Evolutionary conservation across 2,329 filamentous ascomycete genomes (phyloP).

Genomic region (Zasmidium cellare): DNA sequence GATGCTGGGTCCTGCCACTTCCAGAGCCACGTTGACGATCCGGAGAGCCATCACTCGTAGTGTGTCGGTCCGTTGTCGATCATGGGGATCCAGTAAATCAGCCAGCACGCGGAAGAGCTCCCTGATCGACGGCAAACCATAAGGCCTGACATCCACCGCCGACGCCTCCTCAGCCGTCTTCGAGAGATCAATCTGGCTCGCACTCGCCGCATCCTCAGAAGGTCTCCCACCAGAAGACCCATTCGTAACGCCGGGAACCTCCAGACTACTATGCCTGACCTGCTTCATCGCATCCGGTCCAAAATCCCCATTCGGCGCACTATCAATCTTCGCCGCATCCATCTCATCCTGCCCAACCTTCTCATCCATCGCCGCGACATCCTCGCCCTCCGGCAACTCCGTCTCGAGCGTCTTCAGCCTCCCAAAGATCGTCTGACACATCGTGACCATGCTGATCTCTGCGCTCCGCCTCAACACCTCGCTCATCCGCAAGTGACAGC

Average conservation of each 20-base stretch:
- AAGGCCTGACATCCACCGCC: slow-evolving; percentile 70
- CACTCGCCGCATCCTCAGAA: slow-evolving; percentile 40
- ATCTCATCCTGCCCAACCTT: slow-evolving; percentile 64
- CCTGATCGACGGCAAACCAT: slow-evolving; percentile 89
- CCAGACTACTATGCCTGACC: slow-evolving; percentile 63
- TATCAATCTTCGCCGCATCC: slow-evolving; percentile 81
- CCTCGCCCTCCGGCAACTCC: slow-evolving; percentile 59
- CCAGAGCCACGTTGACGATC: slow-evolving; percentile 94
- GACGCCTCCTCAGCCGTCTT: slow-evolving; percentile 41
- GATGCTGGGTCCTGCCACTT: slow-evolving; percentile 94
- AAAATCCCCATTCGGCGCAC: slow-evolving; percentile 47
- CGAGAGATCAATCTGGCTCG: slow-evolving; percentile 46
- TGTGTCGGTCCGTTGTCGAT: slow-evolving; percentile 86
- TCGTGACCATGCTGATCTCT: slow-evolving; percentile 95
- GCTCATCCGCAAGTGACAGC: slow-evolving; percentile 88
- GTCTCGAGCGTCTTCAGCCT: slow-evolving; percentile 84
- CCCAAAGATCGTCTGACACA: slow-evolving; percentile 98
- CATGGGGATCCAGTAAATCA: slow-evolving; percentile 89
- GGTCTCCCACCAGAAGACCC: slow-evolving; percentile 32
- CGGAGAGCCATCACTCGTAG: slow-evolving; percentile 97
- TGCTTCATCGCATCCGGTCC: slow-evolving; percentile 44
- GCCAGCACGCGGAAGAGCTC: slow-evolving; percentile 93
- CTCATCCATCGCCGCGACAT: slow-evolving; percentile 65
- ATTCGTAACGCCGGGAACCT: slow-evolving; percentile 30
- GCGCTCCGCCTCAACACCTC: slow-evolving; percentile 87